phyloP scores from a whole-genome alignment of 192 early-diverging fungal genomes.

The Paraglomus occultum region DNA sequence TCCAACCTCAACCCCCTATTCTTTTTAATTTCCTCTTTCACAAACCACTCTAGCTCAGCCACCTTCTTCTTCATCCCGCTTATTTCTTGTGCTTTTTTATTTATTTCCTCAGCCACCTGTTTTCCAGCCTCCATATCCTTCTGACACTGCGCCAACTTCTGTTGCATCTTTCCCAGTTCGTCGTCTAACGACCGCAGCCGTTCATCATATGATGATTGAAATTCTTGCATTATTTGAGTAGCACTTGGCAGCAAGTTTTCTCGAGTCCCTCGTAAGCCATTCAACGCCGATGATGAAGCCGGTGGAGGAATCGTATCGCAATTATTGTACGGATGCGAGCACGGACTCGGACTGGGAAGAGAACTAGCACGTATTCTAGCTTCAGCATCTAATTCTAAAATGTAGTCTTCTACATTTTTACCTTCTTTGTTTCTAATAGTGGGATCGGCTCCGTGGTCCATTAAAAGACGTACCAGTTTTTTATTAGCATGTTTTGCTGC shows the following conservation, averaged over 20 bases:
- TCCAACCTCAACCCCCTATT: no score
- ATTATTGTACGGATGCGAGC: neutral
- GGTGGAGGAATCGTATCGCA: neutral
- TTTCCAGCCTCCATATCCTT: no score
- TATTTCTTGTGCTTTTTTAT: no score
- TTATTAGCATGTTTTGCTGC: constrained; percentile 59
- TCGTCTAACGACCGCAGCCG: constrained; percentile 4
- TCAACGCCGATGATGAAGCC: neutral
- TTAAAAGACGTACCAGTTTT: constrained; percentile 56
- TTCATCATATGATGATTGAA: constrained; percentile 3
- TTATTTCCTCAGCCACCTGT: no score
- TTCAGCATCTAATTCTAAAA: constrained; percentile 38
- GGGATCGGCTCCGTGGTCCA: constrained; percentile 61
- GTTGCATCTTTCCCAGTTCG: neutral
- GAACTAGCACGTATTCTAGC: neutral
- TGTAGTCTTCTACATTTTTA: constrained; percentile 62
- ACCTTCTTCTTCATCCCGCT: no score
- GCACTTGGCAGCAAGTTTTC: constrained; percentile 1
- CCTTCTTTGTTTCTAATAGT: constrained; percentile 67
- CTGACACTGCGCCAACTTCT: no score
- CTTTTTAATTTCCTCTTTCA: no score
- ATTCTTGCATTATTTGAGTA: constrained; percentile 14
- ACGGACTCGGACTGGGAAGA: neutral
- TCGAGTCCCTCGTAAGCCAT: neutral
- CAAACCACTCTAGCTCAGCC: no score